Evolutionary conservation across 805 yeast species (phyloP).

Genomic region (Myxozyma melibiosi): DNA sequence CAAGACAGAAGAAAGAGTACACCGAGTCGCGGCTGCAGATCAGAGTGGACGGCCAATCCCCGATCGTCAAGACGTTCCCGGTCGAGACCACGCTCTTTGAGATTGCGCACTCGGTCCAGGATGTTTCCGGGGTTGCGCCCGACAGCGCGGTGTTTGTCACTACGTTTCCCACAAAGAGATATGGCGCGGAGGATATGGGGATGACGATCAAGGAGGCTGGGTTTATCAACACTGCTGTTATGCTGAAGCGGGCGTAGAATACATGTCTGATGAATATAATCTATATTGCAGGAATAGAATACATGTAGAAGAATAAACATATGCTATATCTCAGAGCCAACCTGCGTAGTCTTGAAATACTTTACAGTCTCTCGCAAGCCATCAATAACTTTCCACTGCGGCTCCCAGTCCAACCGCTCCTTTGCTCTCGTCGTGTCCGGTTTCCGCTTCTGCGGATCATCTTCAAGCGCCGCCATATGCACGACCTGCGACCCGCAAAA

Average conservation of each 20-base stretch:
- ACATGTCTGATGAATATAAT: too few relatives aligned
- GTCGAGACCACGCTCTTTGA: constrained; percentile 37
- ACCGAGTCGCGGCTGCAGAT: constrained; percentile 35
- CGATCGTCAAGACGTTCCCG: constrained; percentile 37
- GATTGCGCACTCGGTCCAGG: constrained; percentile 37
- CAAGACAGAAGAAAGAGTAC: constrained; percentile 26
- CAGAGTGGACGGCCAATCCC: constrained; percentile 36
- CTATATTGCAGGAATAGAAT: too few relatives aligned
- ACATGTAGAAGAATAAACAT: background rate
- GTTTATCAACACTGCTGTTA: constrained; percentile 40
- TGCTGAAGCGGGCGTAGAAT: constrained; percentile 26
- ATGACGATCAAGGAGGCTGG: constrained; percentile 40
- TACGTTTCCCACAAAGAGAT: constrained; percentile 40
- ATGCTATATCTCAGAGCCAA: constrained; percentile 16
- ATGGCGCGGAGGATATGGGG: constrained; percentile 34
- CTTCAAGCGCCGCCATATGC: constrained; percentile 33
- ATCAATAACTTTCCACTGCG: constrained; percentile 35
- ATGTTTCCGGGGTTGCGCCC: constrained; percentile 35
- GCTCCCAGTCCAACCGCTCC: constrained; percentile 35
- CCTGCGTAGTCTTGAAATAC: constrained; percentile 34
- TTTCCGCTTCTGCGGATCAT: constrained; percentile 36
- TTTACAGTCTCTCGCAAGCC: constrained; percentile 36
- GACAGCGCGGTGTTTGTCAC: constrained; percentile 36
- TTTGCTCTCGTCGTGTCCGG: constrained; percentile 37
- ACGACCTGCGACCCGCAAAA: constrained; percentile 31